Evolutionary conservation across 495 filamentous ascomycete genomes (phyloP), one percentile per base, ranked within the genome.

Genomic region (Hyphodiscus hymeniophilus): DNA sequence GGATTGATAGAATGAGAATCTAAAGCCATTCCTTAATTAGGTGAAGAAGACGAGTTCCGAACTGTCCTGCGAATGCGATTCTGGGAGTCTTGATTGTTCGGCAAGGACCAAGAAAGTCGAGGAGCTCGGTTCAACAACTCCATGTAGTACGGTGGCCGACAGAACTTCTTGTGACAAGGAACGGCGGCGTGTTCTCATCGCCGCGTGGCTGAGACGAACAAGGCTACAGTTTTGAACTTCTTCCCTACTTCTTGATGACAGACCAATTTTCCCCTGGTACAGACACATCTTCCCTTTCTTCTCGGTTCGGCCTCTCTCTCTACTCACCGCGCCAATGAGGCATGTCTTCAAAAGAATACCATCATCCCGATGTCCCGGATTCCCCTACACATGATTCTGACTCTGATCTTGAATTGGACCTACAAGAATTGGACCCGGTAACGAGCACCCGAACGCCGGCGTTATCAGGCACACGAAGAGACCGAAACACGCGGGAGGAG

Each of bases 371-470:
- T 50, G 54, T 48, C 42, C 51, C 75, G 60, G 69, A 75, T 58
- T 74, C 71, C 26, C 67, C 66, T 40, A 52, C 61, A 47, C 67
- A 76, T 59, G 71, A 75, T 42, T 76, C 76, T 41, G 75, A 82
- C 51, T 79, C 78, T 42, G 85, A 87, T 51, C 68, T 88, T 41
- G 81, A 89, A 50, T 56, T 60, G 22, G 58, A 60, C 30, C 46
- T 81, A 43, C 73, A 87, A 56, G 85, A 89, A 71, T 76, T 89
- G 31, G 83, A 86, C 54, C 82, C 81, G 13, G 63, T 63, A 20
- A 63, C 71, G 16, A 63, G 68, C 20, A 52, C 64, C 28, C 61
- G 61, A 18, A n/a, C 51, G 34, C 34, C 59, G 34, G 26, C 38
- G 8, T n/a, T 41, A 13, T 40, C 47, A 30, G 39, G 50, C 7